phyloP scores from a whole-genome alignment of 2,329 filamentous ascomycete genomes.

The Pseudogymnoascus sp. region DNA sequence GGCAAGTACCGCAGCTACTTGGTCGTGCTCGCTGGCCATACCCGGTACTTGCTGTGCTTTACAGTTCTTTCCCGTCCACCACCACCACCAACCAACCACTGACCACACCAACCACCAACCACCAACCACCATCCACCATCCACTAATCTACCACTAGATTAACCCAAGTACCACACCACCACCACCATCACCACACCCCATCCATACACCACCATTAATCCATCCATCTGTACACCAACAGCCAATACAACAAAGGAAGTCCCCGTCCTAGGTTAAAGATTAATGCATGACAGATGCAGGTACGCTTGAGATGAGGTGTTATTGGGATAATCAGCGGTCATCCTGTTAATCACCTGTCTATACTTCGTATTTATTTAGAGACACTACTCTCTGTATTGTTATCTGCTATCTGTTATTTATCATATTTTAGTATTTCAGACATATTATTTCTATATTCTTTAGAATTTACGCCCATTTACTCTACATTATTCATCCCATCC shows the following conservation, averaged over 20 bases:
- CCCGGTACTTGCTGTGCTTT: neutral
- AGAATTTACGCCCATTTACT: neutral
- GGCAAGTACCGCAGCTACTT: neutral
- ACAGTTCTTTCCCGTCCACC: neutral
- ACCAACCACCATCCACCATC: no score
- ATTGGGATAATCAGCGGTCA: neutral
- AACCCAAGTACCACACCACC: no score
- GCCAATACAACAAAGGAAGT: neutral
- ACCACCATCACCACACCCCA: no score
- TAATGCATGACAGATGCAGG: slow-evolving; percentile 3
- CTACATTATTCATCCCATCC: neutral
- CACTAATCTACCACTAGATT: no score
- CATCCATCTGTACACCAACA: neutral
- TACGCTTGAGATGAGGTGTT: neutral
- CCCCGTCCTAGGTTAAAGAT: neutral
- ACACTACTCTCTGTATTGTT: neutral
- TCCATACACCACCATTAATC: no score
- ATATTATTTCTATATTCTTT: neutral
- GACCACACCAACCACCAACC: no score
- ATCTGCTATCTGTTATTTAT: neutral
- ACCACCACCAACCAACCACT: neutral
- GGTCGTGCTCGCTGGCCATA: neutral
- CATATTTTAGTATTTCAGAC: neutral
- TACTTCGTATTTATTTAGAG: neutral
- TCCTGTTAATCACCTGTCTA: neutral